Base-by-base conservation (phyloP, 768 basidiomycete genomes). In the Leccinum aurantiacum region DNA sequence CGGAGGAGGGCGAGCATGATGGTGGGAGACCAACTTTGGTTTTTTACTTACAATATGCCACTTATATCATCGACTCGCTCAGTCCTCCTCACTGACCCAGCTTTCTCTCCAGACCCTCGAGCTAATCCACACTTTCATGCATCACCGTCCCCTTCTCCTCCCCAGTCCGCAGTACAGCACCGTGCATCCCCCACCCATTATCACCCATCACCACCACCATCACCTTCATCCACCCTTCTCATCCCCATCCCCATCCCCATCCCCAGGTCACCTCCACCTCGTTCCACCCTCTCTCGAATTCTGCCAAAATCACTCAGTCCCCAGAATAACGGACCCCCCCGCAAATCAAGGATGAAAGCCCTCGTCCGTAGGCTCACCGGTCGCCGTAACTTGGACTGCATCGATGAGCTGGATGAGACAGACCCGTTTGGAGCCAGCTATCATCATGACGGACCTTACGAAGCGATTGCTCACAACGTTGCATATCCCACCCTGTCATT, bases 321-420 rank as follows among this genome's bases (percentile, higher is more conserved):
- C 6, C 58, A 46, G 17, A 64, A 56, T 47, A 60, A 55, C 27
- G 58, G 56, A 2, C 31, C 60, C 3, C 57, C 47, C 19, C 61
- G 62, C 49, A 74, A 57, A 54, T 58, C 47, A 49, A 63, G 38
- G 31, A 69, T 75, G 65, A 75, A 57, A 19, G 63, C 71, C 6
- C 41, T 75, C 33, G 62, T 73, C 31, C 72, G 63, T 35, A 67
- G 64, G 8, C 52, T 75, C 17, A 70, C 72, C 44, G 59, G 48
- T 33, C 68, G 53, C 62, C 69, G 48, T 63, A 61, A 60, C 67
- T 78, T 91, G 54, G 90, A 91, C 74, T 79, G 80, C 31, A 87
- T 93, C 61, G 90, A 93, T 68, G 88, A 90, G 71, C 73, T 92
- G 35, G 91, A 92, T 69, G 88, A 90, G 69, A 83, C 84, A 6